phyloP scores from a whole-genome alignment of 2,329 filamentous ascomycete species.

The Alternaria triticina region DNA sequence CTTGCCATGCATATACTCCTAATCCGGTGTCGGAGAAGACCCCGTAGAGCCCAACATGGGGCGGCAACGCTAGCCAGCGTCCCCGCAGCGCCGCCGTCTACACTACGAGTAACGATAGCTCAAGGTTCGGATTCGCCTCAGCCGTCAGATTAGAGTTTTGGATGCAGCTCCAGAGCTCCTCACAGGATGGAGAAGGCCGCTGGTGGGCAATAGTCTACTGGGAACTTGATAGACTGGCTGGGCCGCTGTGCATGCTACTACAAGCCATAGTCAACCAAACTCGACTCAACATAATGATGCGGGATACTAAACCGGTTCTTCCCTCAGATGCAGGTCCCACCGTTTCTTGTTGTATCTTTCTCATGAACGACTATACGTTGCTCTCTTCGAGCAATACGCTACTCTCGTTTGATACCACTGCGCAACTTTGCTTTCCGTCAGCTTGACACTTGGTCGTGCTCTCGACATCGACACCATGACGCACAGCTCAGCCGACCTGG shows the following conservation, averaged over 20 bases:
- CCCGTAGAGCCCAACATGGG: background rate
- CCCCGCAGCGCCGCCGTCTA: background rate
- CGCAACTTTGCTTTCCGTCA: constrained; percentile 8
- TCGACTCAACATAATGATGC: background rate
- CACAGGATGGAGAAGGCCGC: background rate
- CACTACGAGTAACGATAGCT: background rate
- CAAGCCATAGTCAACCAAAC: background rate
- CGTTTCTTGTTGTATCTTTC: background rate
- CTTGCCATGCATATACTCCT: background rate
- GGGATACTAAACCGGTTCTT: background rate
- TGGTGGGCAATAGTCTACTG: background rate
- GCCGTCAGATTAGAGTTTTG: background rate
- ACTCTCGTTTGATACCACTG: constrained; percentile 11
- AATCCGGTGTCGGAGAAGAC: background rate
- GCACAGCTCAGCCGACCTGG: constrained; percentile 23
- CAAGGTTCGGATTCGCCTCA: background rate
- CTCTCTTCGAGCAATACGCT: background rate
- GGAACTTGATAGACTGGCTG: background rate
- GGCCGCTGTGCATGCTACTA: background rate
- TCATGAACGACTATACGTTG: background rate
- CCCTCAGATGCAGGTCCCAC: background rate
- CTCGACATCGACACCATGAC: background rate
- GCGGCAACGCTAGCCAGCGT: background rate
- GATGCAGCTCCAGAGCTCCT: background rate
- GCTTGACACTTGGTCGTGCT: background rate